Base-by-base conservation (phyloP, 2,329 filamentous ascomycete genomes). In the Ophiostoma ulmi region DNA sequence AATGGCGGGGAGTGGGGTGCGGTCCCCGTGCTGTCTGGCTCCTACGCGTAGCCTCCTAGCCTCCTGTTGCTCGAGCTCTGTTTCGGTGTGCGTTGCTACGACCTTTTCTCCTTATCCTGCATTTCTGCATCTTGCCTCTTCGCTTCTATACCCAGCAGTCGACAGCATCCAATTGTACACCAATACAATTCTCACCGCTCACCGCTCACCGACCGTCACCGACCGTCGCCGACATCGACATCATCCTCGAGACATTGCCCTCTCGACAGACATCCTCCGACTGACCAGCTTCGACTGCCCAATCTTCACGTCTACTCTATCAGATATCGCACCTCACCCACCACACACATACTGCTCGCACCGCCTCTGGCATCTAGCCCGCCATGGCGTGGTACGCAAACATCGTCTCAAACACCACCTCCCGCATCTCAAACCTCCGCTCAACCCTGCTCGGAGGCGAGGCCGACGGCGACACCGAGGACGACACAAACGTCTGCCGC, bases 401-500 rank as follows among this genome's bases (percentile, higher is more conserved):
- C 78, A 85, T 90, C 77, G 81, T 90, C 77, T 87, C 85, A 75
- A 88, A 85, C 73, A 88, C 88, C 58, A 86, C 88, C 70, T 88
- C 87, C 66, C 86, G 88, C 76, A 87, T 90, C 78, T 87, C 86
- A 74, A 86, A 87, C 75, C 85, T 89, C 70, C 86, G 87, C 76
- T 90, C 90, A 73, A 88, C 92, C 73, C 88, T 94, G 74, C 87
- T 91, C 70, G 81, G 85, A 74, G 83, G 84, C 78, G 88, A 91
- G 74, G 83, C 84, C 75, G 89, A 90, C 79, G 89, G 90, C 80
- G 89, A 91, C 77, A 90, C 88, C 73, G 87, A 96, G 80, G 94
- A 98, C 82, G 93, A 97, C 82, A 96, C 93, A 2, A 93, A 98
- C 82, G 91, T 98, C 77, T 96, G 92, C 81, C 92, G 95, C 76